These are phyloP conservation scores for Phyllosticta citriasiana DNA, from an alignment of 2,329 filamentous ascomycete species.

Conservation along the genomic window DNA sequence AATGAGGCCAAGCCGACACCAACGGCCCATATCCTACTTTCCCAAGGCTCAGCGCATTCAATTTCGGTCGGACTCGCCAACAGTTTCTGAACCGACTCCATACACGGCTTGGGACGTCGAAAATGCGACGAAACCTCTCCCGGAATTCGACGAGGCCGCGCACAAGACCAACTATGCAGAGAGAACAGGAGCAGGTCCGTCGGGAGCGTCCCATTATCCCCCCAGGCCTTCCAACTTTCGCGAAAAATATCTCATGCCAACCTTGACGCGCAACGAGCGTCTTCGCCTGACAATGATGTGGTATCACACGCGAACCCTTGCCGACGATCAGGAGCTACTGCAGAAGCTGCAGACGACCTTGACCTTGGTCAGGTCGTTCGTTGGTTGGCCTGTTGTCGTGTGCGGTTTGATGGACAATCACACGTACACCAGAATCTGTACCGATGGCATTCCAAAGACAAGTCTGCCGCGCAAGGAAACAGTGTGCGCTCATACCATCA, in stretches of 20 bases:
- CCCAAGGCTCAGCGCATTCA: conserved; percentile 8
- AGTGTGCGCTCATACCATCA: conserved; percentile 37
- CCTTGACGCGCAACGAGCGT: conserved; percentile 27
- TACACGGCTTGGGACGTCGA: background rate
- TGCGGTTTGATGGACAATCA: conserved; percentile 24
- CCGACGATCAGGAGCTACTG: conserved; percentile 32
- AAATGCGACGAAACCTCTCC: conserved; percentile 2
- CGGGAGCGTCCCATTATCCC: conserved; percentile 12
- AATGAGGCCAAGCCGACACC: background rate
- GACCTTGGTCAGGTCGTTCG: conserved; percentile 30
- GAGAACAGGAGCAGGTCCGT: background rate
- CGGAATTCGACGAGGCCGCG: conserved; percentile 2
- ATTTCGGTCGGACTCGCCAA: background rate
- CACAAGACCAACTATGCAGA: conserved; percentile 2
- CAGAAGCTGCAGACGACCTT: conserved; percentile 35
- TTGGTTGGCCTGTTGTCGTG: conserved; percentile 39
- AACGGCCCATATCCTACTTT: conserved; percentile 9
- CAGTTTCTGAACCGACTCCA: background rate
- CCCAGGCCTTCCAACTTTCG: conserved; percentile 13
- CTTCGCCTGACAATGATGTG: conserved; percentile 31
- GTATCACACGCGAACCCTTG: conserved; percentile 35
- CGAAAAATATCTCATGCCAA: conserved; percentile 26
- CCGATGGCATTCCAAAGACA: conserved; percentile 32
- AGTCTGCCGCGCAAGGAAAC: conserved; percentile 37
- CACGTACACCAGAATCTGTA: conserved; percentile 30